These are phyloP conservation scores for Colletotrichum sp. DNA, from an alignment of 2,329 filamentous ascomycete species.

Conservation along the genomic window DNA sequence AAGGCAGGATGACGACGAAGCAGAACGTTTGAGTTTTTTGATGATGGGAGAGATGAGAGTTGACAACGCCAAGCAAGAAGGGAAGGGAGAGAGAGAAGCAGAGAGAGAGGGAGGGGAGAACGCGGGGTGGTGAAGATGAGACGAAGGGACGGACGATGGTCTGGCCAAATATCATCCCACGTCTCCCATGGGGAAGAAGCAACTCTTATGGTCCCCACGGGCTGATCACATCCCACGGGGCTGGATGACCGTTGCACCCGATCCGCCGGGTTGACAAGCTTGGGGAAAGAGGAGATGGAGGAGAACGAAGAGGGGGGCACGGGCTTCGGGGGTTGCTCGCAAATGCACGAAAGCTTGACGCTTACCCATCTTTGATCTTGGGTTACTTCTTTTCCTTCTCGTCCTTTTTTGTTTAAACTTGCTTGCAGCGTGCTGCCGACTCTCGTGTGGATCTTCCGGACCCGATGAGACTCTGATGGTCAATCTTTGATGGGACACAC, in stretches of 20 bases:
- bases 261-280: constrained; percentile 1
- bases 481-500: not conserved
- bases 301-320: not conserved
- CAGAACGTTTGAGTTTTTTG: not conserved
- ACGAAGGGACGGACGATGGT: constrained; percentile 1
- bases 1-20: not conserved
- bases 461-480: not conserved
- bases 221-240: constrained; percentile 15
- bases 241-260: constrained; percentile 9
- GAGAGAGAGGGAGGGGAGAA: not conserved
- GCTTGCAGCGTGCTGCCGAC: not conserved
- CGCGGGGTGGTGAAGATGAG: constrained; percentile 1
- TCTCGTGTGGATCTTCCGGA: not conserved
- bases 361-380: constrained; percentile 16
- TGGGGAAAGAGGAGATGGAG: constrained; percentile 15
- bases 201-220: constrained; percentile 23
- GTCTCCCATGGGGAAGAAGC: constrained; percentile 19
- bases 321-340: not conserved
- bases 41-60: not conserved
- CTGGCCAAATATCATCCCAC: constrained; percentile 12
- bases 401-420: not conserved
- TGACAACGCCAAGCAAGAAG: not conserved
- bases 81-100: not conserved
- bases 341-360: constrained; percentile 1
- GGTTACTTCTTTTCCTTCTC: not conserved